Base-by-base conservation (phyloP, 768 basidiomycete species). In the Austroboletus eburneus region DNA sequence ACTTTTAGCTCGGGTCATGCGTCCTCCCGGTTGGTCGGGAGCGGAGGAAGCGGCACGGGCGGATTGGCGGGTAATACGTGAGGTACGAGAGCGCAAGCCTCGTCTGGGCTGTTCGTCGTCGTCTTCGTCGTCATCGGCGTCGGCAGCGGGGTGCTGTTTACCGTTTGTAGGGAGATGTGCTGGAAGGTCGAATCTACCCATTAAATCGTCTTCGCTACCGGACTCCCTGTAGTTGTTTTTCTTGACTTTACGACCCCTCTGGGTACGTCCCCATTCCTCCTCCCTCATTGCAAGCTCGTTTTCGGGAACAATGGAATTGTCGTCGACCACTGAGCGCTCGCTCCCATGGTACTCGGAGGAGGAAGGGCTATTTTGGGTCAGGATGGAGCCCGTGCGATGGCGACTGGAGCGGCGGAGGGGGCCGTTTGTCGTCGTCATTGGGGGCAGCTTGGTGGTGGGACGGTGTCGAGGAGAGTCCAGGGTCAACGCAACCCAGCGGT, bases 191-290 rank as follows among this genome's bases (percentile, higher is more conserved):
- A 47, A 39, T 41, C 42, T 60, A 20, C 63, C 57, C 0, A 40
- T 52, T 6, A 43, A 6, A 20, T 71, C 76, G n/a, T 72, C 71
- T 23, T 78, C 77, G 43, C 68, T 70, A 16, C 62, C 66, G 9
- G 68, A 71, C 62, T 82, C 79, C 9, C 59, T 63, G 58, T 79
- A 80, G 6, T 52, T 60, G 32, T 53, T 65, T 59, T 62, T 72
- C 29, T 53, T 55, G 14, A 73, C 56, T 21, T 45, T 72, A 25
- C 80, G 66, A 14, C 81, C 79, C 24, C 74, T 59, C 18, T 30
- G 52, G 0, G 73, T 56, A n/a, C 42, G 62, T 13, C 39, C 48
- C 58, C 56, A 68, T 9, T 47, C 17, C 4, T 44, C 39, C 21
- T 32, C 42, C 13, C 39, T 42, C 1, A 37, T 40, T 9, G 5